Conservation (phyloP, 2,329 filamentous ascomycete species). For the Ophiocordyceps camponoti-rufipedis region DNA sequence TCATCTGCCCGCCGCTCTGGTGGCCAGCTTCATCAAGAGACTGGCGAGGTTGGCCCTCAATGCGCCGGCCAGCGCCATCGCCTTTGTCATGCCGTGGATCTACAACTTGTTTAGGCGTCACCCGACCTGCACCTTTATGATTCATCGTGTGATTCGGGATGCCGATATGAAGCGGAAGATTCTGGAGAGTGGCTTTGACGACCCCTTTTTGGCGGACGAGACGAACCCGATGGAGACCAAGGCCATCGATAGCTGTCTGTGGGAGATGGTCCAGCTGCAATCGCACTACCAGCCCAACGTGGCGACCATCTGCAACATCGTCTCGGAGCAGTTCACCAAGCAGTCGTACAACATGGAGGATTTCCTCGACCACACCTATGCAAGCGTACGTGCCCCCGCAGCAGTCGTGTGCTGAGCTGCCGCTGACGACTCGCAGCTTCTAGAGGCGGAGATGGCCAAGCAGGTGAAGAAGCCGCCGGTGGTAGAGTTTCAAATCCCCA, state of each 20-base stretch:
- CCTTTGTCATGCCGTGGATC: conserved; percentile 77
- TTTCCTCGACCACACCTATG: conserved; percentile 89
- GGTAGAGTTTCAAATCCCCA: conserved; percentile 87
- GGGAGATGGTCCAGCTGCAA: conserved; percentile 85
- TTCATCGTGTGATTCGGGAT: conserved; percentile 57
- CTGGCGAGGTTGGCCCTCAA: conserved; percentile 69
- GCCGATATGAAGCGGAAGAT: conserved; percentile 37
- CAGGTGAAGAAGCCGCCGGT: conserved; percentile 73
- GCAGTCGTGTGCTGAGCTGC: neutral
- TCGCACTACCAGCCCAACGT: conserved; percentile 95
- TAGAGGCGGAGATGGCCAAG: conserved; percentile 71
- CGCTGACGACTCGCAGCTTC: conserved; percentile 31
- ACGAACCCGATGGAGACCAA: conserved; percentile 66
- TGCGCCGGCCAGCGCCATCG: conserved; percentile 76
- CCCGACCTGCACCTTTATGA: conserved; percentile 86
- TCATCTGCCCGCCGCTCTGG: conserved; percentile 76
- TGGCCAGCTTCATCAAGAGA: conserved; percentile 95
- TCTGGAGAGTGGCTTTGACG: conserved; percentile 40
- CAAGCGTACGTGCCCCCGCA: conserved; percentile 36
- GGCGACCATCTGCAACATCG: conserved; percentile 79
- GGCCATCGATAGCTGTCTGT: conserved; percentile 83
- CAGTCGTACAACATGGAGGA: conserved; percentile 90
- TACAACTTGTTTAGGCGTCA: conserved; percentile 90
- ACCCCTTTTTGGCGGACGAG: conserved; percentile 64
- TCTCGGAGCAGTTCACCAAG: conserved; percentile 95